Conservation (phyloP, 169 alveolate species). For the Amoebophrya sp. region DNA sequence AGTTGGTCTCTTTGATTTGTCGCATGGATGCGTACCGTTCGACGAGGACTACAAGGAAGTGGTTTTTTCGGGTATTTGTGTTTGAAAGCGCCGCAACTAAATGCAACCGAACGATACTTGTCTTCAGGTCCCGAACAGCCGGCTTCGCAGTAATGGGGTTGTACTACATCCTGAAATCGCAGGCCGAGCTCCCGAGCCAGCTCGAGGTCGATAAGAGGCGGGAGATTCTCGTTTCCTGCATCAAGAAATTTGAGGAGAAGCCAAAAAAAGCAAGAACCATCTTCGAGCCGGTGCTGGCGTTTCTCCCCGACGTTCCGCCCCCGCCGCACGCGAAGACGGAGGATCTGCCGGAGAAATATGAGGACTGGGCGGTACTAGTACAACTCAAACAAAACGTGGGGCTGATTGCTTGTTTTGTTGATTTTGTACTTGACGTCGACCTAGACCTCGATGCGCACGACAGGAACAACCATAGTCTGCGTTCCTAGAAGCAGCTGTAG, state of each 20-base stretch:
- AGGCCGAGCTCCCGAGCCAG: neutral
- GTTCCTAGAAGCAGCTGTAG: no score
- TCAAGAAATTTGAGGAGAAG: neutral
- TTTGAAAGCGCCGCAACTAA: no score
- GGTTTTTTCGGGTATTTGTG: no score
- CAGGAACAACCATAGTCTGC: no score
- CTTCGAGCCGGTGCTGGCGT: neutral
- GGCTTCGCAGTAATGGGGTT: neutral
- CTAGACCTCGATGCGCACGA: no score
- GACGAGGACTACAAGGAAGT: no score
- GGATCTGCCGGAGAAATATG: neutral
- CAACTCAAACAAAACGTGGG: no score
- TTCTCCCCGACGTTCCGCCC: neutral
- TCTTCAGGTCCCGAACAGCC: neutral
- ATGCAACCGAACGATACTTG: no score
- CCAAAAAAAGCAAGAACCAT: neutral
- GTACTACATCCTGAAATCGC: neutral
- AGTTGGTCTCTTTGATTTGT: no score
- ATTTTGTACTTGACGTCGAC: no score
- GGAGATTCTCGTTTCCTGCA: neutral
- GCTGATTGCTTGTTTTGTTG: no score
- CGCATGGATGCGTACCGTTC: no score
- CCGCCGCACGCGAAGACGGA: neutral
- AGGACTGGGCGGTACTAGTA: neutral
- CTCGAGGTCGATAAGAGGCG: neutral